Evolutionary conservation across 2,329 filamentous ascomycete species (phyloP), one percentile per base, ranked within the genome.

Genomic region (Apiospora arundinis): DNA sequence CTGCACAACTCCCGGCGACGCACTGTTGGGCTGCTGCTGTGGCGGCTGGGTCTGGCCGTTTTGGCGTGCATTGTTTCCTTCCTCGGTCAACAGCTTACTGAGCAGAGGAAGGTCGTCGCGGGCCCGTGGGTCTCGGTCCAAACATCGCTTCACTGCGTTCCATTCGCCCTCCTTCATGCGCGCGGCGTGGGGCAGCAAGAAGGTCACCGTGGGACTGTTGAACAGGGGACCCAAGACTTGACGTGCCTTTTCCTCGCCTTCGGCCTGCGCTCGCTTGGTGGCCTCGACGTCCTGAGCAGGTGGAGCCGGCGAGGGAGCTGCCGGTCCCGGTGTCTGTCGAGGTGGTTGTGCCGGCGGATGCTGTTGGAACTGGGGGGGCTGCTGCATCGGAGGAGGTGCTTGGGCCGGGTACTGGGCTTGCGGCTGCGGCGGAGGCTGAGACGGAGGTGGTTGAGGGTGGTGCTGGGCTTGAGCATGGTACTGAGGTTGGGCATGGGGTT

Each of bases 101-200:
- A 92, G 82, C 69, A 89, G 84, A 68, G 85, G 82, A 23, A 92
- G 80, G 76, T 95, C 90, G 1, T 90, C 87, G 28, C 90, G 86
- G 0, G 93, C 89, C 28, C 86, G 87, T 0, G 90, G 89, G 70
- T 94, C 91, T 14, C 87, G 85, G 68, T 91, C 87, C 32, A 94
- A 86, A 18, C 95, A 91, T 49, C 88, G 86, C 69, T 88, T 87
- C 73, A 98, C 89, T 40, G 96, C 89, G 70, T 89, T 86, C 88
- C 96, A 92, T 78, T 97, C 93, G 21, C 88, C 83, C n/a, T 89
- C 85, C 65, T 91, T 87, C 85, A 93, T 93, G 68, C 88, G 87
- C 25, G 87, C 89, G 0, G 91, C 92, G 74, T 93, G 91, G 6
- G 90, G 89, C 63, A 94, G 84, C 5, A 95, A 83, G 75, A 94